Evolutionary conservation across 1,284 basidiomycete species (phyloP), one percentile per base, ranked within the genome.

Genomic region (Stygiomarasmius scandens): DNA sequence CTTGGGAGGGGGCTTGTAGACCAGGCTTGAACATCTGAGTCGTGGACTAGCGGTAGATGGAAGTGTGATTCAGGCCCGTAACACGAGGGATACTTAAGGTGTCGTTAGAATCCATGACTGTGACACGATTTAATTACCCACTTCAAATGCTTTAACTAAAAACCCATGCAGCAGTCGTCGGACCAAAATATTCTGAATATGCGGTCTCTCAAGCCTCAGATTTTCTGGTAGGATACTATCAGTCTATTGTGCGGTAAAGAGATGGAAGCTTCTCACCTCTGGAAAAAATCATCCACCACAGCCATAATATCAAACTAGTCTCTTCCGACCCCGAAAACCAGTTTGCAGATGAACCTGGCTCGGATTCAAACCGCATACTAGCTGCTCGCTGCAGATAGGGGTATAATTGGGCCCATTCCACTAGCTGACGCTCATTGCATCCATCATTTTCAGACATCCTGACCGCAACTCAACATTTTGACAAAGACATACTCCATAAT

Each of bases 401-500:
- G 24, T 61, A 54, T 0, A 76, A 61, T 9, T 63, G 62, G 25
- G 79, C 79, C 74, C 77, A 81, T 23, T 66, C 59, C 20, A 70
- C 49, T n/a, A 81, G 70, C 58, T 89, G 88, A 1, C 65, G 66
- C 43, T 79, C 69, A 66, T 92, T 92, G 66, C 78, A 77, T 41
- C 86, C 86, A 62, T 91, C 86, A 66, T 86, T 86, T 72, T 92
- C 90, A 9, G 82, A 71, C 58, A 89, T 66, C 84, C 70, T 73
- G 24, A 1, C 22, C n/a, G n/a, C 41, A 24, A 24, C 14, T 16
- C 6, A 45, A 16, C n/a, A 20, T n/a, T 5, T 16, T 12, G n/a
- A 0, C 32, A 51, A 25, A 25, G 12, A 20, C 43, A 19, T n/a
- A 11, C 12, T 34, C 23, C 27, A 34, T 19, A 16, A n/a, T 6